Percentiles rank a stretch among this genome's conserved stretches.
These are phyloP conservation scores for Phyllosticta paracitricarpa DNA, from an alignment of 2,329 filamentous ascomycete species.

Conservation along the genomic window DNA sequence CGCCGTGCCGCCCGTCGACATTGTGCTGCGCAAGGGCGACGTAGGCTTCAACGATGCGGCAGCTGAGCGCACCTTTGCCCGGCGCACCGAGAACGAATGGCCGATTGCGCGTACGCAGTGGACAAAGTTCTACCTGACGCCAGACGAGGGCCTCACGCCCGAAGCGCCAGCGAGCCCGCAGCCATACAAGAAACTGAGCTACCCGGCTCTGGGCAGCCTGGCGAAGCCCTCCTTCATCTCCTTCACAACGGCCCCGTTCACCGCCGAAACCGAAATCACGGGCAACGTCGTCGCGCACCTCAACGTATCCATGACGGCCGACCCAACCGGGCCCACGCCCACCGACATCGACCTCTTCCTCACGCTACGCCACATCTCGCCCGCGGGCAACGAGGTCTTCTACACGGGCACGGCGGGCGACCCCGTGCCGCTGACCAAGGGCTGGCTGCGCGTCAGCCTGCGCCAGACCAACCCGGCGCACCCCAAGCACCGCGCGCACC, in stretches of 20 bases:
- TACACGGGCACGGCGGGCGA: conserved; percentile 59
- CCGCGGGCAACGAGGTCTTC: conserved; percentile 46
- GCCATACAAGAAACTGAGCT: conserved; percentile 38
- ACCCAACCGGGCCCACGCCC: conserved; percentile 31
- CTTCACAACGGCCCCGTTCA: conserved; percentile 49
- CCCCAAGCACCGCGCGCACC: conserved; percentile 42
- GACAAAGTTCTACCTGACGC: conserved; percentile 49
- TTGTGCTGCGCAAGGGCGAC: conserved; percentile 56
- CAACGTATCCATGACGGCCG: conserved; percentile 45
- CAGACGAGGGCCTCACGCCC: conserved; percentile 33
- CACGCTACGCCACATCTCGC: conserved; percentile 48
- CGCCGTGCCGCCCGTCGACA: conserved; percentile 48
- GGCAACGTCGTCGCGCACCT: conserved; percentile 57
- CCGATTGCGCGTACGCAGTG: conserved; percentile 57
- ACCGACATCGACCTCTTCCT: conserved; percentile 55
- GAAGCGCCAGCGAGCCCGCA: conserved; percentile 18
- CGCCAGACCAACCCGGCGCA: conserved; percentile 45
- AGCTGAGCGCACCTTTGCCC: conserved; percentile 46
- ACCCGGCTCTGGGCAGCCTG: conserved; percentile 49
- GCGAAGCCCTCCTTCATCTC: conserved; percentile 45
- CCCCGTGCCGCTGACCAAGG: conserved; percentile 52
- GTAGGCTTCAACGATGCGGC: conserved; percentile 56
- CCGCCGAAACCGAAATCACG: conserved; percentile 58
- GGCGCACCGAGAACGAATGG: conserved; percentile 53
- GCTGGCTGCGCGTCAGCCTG: conserved; percentile 51